Conservation (phyloP, 371 early-diverging fungal species). For the Mortierella sp. region DNA sequence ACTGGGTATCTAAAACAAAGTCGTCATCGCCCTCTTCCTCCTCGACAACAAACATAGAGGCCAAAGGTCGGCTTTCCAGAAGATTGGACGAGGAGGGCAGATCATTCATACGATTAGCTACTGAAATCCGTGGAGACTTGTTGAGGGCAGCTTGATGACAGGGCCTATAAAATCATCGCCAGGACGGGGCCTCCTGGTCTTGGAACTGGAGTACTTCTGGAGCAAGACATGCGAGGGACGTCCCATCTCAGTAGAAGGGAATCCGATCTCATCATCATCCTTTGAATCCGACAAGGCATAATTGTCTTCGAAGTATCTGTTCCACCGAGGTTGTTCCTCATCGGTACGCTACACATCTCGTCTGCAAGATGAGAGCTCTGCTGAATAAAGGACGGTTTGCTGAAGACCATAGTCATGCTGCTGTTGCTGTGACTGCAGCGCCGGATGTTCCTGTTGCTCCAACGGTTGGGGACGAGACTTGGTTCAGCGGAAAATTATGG, state of each 20-base stretch:
- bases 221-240: slow-evolving; percentile 18
- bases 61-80: slow-evolving; percentile 9
- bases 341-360: background rate
- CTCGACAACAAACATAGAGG: slow-evolving; percentile 6
- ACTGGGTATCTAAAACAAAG: slow-evolving; percentile 39
- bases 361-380: background rate
- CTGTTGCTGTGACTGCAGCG: background rate
- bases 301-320: slow-evolving; percentile 49
- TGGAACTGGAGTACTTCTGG: slow-evolving; percentile 12
- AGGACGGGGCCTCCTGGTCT: slow-evolving; percentile 5
- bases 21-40: slow-evolving; percentile 40
- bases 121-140: background rate
- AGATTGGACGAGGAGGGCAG: background rate
- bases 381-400: background rate
- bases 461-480: slow-evolving; percentile 9
- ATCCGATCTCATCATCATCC: slow-evolving; percentile 23
- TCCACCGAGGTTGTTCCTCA: slow-evolving; percentile 27
- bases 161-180: slow-evolving; percentile 36
- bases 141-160: slow-evolving; percentile 38
- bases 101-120: background rate
- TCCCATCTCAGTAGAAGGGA: background rate
- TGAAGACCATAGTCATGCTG: background rate
- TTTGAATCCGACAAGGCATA: slow-evolving; percentile 36
- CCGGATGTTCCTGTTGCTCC: slow-evolving; percentile 4
- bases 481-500: slow-evolving; percentile 37